Conservation (phyloP, 331 rosid genomes). For the Acacia pycnantha region DNA sequence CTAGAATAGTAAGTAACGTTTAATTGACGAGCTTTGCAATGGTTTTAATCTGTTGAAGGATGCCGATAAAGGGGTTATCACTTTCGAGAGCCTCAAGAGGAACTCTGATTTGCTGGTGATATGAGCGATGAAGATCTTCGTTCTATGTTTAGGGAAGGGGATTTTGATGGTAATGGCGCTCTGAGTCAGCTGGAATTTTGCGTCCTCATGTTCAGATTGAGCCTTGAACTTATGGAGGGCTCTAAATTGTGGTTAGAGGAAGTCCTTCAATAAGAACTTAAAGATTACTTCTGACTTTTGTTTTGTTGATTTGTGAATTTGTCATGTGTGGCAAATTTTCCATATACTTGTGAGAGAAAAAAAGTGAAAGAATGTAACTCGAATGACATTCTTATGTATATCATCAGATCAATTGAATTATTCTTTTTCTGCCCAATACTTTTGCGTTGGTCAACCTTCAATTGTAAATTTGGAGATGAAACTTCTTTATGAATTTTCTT, state of each 20-base stretch:
- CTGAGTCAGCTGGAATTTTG: constrained; percentile 75
- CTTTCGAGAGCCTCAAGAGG: constrained; percentile 65
- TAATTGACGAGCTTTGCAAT: constrained; percentile 64
- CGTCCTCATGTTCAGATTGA: constrained; percentile 70
- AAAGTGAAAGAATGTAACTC: neutral
- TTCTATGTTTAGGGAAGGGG: constrained; percentile 60
- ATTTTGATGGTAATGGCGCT: constrained; percentile 69
- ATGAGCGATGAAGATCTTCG: constrained; percentile 57
- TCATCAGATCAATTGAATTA: neutral
- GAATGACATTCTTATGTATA: neutral
- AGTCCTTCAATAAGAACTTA: constrained; percentile 37
- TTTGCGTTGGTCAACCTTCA: neutral
- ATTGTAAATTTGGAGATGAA: neutral
- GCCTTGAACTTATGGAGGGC: constrained; percentile 72
- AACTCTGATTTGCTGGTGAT: constrained; percentile 51
- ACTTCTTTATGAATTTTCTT: neutral
- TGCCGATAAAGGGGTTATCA: constrained; percentile 45
- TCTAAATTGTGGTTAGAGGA: constrained; percentile 53
- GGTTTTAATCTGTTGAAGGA: constrained; percentile 63
- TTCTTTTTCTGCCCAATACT: neutral
- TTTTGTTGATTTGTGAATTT: neutral
- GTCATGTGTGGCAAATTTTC: neutral
- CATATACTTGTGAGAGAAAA: neutral
- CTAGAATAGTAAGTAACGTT: too few species aligned
- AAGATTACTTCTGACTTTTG: neutral